Base-by-base conservation (phyloP, 257 asterid species). In the Solanum arcanum region DNA sequence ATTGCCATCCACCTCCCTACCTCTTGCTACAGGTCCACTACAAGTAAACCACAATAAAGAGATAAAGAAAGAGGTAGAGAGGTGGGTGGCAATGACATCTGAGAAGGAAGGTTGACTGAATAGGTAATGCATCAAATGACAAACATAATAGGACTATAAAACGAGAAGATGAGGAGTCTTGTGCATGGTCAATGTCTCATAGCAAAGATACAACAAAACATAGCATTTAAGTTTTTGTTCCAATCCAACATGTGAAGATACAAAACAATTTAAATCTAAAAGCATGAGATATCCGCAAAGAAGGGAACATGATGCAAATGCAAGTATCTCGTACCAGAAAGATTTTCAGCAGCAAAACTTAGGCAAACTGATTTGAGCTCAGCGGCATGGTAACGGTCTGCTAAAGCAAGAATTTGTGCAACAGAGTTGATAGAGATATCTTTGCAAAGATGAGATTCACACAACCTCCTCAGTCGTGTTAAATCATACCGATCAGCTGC, bases 381-480 rank as follows among this genome's bases (percentile, higher is more conserved):
- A 56, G 91, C 56, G 29, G 98, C 98, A 86, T 92, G 97, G 90
- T 84, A 94, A 83, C 90, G 85, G 77, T 97, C 98, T 74, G 99
- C 97, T 89, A 95, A 87, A 86, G 96, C 95, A 78, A 97, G 98
- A 80, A 88, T 94, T 81, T 90, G 91, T 46, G 97, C 93, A 91
- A 97, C 98, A 66, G 97, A 91, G 89, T 90, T 91, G 84, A 95
- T 94, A 46, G 98, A 93, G 90, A 97, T 93, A 82, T 97, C 96
- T 92, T 95, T 95, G 96, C 98, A 97, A 72, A 97, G 95, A 90
- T 90, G 93, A 77, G 99, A 95, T 88, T 97, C 98, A 87, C 99
- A 97, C 95, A 95, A 89, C 91, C 92, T 91, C 87, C 93, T 94
- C 49, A 97, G 94, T 90, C 99, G 95, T 88, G 94, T 96, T 90